phyloP scores from a whole-genome alignment of 441 rosid species.

The Brassica balearica region DNA sequence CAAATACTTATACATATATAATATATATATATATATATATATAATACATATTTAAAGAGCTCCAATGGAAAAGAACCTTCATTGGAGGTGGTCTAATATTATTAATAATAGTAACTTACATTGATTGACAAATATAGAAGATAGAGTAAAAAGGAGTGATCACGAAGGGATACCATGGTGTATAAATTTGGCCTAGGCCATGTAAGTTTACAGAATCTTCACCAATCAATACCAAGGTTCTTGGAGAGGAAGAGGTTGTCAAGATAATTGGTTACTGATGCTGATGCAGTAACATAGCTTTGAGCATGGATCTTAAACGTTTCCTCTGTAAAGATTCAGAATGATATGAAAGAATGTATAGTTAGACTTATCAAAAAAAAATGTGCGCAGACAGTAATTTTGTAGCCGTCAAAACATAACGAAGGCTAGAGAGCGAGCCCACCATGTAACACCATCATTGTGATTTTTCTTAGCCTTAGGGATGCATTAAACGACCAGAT shows the following conservation, averaged over 20 bases:
- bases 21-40: too few species aligned
- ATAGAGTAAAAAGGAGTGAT: neutral
- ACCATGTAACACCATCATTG: neutral
- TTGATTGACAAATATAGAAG: neutral
- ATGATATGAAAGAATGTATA: neutral
- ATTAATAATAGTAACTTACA: constrained; percentile 9
- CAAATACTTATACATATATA: too few species aligned
- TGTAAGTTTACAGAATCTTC: constrained; percentile 4
- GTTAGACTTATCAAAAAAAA: neutral
- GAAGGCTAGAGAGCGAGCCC: neutral
- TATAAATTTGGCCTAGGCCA: constrained; percentile 10
- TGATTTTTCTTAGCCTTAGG: neutral
- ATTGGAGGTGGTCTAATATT: neutral
- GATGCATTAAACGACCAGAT: neutral
- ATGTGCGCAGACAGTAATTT: neutral
- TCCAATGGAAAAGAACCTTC: too few species aligned
- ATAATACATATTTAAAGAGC: too few species aligned
- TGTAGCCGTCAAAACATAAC: neutral
- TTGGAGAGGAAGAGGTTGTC: constrained; percentile 28
- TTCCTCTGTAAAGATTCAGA: constrained; percentile 1
- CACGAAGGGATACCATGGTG: neutral
- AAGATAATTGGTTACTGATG: constrained; percentile 7
- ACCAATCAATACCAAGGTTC: constrained; percentile 32
- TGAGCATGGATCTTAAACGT: constrained; percentile 6
- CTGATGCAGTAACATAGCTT: constrained; percentile 21